A percentile compares a stretch with the other conserved stretches of the same genome.
These are phyloP conservation scores for Clitoria ternatea DNA, from an alignment of 306 rosid species.

Conservation along the genomic window DNA sequence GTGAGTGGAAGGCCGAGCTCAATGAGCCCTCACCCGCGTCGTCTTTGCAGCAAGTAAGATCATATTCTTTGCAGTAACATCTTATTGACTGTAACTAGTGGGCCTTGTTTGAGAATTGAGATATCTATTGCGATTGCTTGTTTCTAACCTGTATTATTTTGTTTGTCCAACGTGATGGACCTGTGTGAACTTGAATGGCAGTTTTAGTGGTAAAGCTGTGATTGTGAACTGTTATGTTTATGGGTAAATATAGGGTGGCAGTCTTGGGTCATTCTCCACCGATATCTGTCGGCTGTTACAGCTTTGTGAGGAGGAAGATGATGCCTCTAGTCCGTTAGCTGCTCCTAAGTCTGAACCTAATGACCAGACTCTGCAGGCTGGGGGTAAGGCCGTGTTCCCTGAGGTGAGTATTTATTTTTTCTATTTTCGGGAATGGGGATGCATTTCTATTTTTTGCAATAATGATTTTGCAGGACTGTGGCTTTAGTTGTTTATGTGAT, in stretches of 20 bases:
- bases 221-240: constrained; percentile 45
- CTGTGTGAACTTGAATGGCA: constrained; percentile 13
- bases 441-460: neutral
- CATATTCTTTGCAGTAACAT: neutral
- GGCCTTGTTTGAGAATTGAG: constrained; percentile 9
- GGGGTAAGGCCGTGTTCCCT: constrained; percentile 50
- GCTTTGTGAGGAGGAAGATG: constrained; percentile 98
- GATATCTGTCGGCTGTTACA: constrained; percentile 89
- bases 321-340: constrained; percentile 89
- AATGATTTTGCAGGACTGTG: neutral
- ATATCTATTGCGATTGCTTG: constrained; percentile 1
- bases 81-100: constrained; percentile 10
- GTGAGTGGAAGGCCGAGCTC: constrained; percentile 98
- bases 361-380: constrained; percentile 59
- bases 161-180: constrained; percentile 22
- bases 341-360: constrained; percentile 77
- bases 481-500: neutral
- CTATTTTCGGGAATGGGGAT: too few species aligned
- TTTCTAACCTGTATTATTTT: constrained; percentile 14
- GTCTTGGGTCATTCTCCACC: constrained; percentile 93
- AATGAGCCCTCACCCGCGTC: constrained; percentile 96
- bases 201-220: constrained; percentile 33
- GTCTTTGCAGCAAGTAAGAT: constrained; percentile 90
- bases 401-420: constrained; percentile 48
- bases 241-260: constrained; percentile 72